These are phyloP conservation scores for Fusarium ramigenum DNA, from an alignment of 2,329 filamentous ascomycete species.

Conservation along the genomic window DNA sequence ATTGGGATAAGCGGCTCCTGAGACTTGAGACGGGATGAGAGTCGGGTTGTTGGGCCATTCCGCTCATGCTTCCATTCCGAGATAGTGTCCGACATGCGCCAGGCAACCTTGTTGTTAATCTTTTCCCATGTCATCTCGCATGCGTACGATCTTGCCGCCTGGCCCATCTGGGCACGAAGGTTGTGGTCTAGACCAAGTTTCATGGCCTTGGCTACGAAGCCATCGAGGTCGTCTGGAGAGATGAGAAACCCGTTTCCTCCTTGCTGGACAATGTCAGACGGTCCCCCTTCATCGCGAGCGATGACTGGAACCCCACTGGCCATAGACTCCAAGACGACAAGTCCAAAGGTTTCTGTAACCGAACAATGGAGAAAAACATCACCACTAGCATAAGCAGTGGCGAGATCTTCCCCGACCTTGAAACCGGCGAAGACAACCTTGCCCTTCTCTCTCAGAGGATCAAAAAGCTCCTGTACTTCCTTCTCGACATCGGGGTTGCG, in stretches of 20 bases:
- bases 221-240: slow-evolving; percentile 65
- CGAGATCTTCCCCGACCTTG: slow-evolving; percentile 67
- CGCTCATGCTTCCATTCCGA: slow-evolving; percentile 53
- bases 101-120: slow-evolving; percentile 75
- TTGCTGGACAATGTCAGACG: slow-evolving; percentile 72
- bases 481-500: slow-evolving; percentile 69
- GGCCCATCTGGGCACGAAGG: slow-evolving; percentile 57
- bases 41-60: slow-evolving; percentile 13
- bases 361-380: slow-evolving; percentile 79
- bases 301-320: slow-evolving; percentile 75
- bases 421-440: slow-evolving; percentile 75
- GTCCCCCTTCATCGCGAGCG: slow-evolving; percentile 74
- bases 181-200: slow-evolving; percentile 57
- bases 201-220: slow-evolving; percentile 64
- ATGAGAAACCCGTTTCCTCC: slow-evolving; percentile 69
- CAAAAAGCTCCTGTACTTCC: slow-evolving; percentile 69
- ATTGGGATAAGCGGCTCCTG: slow-evolving; percentile 51
- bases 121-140: slow-evolving; percentile 75
- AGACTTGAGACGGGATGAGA: slow-evolving; percentile 26
- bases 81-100: slow-evolving; percentile 67
- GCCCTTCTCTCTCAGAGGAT: slow-evolving; percentile 55
- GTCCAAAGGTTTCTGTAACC: slow-evolving; percentile 75
- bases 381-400: slow-evolving; percentile 72
- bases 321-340: slow-evolving; percentile 77
- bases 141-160: slow-evolving; percentile 63